phyloP scores from a whole-genome alignment of 768 basidiomycete species.

The Mycena olivaceomarginata region DNA sequence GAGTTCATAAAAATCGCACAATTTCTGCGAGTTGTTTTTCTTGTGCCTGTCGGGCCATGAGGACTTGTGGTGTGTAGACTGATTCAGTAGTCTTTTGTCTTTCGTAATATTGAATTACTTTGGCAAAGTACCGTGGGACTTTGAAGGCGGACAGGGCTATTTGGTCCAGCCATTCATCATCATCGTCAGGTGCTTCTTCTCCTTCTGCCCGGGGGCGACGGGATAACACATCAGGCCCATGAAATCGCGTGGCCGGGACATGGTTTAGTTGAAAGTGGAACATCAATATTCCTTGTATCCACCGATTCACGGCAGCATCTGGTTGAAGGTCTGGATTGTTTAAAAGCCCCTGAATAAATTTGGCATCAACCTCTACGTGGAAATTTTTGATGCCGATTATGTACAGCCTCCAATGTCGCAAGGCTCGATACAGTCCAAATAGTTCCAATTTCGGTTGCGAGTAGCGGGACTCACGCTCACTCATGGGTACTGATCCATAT shows the following conservation, averaged over 20 bases:
- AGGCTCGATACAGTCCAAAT: background rate
- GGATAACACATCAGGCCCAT: background rate
- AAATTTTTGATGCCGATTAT: background rate
- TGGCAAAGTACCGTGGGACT: too few species aligned
- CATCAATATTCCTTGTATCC: background rate
- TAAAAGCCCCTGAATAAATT: background rate
- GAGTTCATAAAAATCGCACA: background rate
- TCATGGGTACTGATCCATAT: conserved; percentile 59
- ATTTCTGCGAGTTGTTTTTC: background rate
- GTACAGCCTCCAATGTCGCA: background rate
- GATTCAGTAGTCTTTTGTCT: too few species aligned
- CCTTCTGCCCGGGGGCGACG: background rate
- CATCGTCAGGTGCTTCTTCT: background rate
- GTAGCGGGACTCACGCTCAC: conserved; percentile 47
- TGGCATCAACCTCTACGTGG: background rate
- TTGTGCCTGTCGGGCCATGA: background rate
- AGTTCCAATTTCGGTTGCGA: conserved; percentile 44
- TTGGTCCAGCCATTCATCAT: background rate
- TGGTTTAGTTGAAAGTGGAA: background rate
- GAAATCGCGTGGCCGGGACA: background rate
- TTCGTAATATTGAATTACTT: too few species aligned
- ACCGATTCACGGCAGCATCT: too few species aligned
- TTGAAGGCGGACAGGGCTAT: background rate
- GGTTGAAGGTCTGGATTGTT: background rate
- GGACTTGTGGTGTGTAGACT: too few species aligned